Conservation (phyloP, 108 stramenopile species). For the Skeletonema menzelii region DNA sequence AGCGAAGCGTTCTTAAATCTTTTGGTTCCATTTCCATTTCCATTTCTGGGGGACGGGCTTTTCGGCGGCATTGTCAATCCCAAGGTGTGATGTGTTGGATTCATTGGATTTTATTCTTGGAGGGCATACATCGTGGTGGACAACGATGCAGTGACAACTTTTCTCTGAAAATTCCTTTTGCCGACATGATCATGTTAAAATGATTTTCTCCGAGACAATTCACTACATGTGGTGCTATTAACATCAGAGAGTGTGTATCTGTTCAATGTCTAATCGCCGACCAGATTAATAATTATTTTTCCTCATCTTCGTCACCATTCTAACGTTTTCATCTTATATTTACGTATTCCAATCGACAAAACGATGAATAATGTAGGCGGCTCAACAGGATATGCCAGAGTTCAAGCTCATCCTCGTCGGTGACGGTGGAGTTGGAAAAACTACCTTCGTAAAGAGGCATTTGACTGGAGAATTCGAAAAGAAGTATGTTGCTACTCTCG, state of each 20-base stretch:
- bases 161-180: background rate
- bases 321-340: background rate
- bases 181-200: background rate
- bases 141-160: background rate
- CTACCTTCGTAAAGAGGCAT: constrained; percentile 99
- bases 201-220: background rate
- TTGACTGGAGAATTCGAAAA: constrained; percentile 99
- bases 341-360: background rate
- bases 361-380: constrained; percentile 9
- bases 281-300: background rate
- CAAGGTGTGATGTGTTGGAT: background rate
- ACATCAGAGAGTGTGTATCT: background rate
- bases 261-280: background rate
- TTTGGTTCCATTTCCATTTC: background rate
- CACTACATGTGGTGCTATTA: background rate
- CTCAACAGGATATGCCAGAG: constrained; percentile 83
- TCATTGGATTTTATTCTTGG: background rate
- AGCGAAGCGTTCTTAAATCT: background rate
- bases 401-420: constrained; percentile 99
- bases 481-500: constrained; percentile 97
- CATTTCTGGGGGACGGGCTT: background rate
- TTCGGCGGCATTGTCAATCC: background rate
- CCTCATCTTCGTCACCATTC: background rate
- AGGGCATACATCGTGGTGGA: background rate
- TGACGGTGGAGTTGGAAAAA: constrained; percentile 99